Evolutionary conservation across 345 rosid genomes (phyloP).

Genomic region (Gossypioides kirkii): DNA sequence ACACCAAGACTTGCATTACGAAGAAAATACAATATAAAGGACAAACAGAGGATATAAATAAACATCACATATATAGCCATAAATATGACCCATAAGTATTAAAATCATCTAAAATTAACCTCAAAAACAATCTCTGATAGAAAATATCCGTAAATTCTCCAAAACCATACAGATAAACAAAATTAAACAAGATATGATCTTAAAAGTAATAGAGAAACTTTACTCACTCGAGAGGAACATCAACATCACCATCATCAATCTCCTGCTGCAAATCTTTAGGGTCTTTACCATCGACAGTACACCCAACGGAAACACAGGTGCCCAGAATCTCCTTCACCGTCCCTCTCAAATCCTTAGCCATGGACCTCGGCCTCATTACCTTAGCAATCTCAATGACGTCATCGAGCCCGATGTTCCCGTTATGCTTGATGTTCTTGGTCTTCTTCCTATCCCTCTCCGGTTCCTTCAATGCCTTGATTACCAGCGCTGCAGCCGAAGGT

Average conservation of each 20-base stretch:
- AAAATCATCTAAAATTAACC: slow-evolving; percentile 14
- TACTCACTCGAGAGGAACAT: slow-evolving; percentile 39
- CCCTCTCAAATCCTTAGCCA: slow-evolving; percentile 52
- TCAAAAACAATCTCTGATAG: not conserved
- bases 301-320: slow-evolving; percentile 61
- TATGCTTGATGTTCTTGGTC: slow-evolving; percentile 47
- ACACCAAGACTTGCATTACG: not conserved
- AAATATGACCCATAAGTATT: slow-evolving; percentile 7
- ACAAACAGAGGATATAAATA: not conserved
- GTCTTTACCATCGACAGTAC: slow-evolving; percentile 53
- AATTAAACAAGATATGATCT: not conserved
- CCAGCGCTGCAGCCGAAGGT: slow-evolving; percentile 61
- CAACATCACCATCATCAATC: slow-evolving; percentile 44
- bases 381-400: slow-evolving; percentile 55
- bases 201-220: not conserved
- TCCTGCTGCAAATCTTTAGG: slow-evolving; percentile 56
- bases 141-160: not conserved
- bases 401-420: slow-evolving; percentile 47
- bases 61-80: slow-evolving; percentile 3
- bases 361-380: slow-evolving; percentile 46
- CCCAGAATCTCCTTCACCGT: slow-evolving; percentile 59
- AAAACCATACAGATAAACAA: slow-evolving; percentile 1
- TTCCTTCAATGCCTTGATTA: slow-evolving; percentile 56
- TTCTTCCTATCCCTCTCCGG: slow-evolving; percentile 60
- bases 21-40: not conserved